Evolutionary conservation across 2,329 filamentous ascomycete species (phyloP).

Genomic region (Paecilomyces niveus): DNA sequence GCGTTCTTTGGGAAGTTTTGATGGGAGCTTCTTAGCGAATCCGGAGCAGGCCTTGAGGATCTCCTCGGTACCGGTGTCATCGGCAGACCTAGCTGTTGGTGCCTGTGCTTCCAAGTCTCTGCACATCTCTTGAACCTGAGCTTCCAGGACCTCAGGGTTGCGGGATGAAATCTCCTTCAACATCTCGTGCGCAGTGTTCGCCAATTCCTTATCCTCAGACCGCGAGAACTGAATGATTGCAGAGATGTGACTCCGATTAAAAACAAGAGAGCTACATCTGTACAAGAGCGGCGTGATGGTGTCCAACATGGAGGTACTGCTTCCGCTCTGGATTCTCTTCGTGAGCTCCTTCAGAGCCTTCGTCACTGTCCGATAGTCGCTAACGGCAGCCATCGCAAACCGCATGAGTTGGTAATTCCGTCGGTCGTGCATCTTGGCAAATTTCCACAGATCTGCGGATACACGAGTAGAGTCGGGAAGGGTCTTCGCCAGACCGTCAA

Average conservation of each 20-base stretch:
- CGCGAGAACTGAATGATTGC: slow-evolving; percentile 83
- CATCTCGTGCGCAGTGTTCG: slow-evolving; percentile 74
- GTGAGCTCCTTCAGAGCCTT: slow-evolving; percentile 86
- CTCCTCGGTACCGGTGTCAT: slow-evolving; percentile 71
- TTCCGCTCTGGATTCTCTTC: slow-evolving; percentile 66
- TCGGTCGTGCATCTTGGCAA: slow-evolving; percentile 84
- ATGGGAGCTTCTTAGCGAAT: slow-evolving; percentile 78
- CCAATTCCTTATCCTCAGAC: slow-evolving; percentile 72
- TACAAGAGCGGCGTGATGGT: slow-evolving; percentile 79
- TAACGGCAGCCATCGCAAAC: slow-evolving; percentile 75
- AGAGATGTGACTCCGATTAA: slow-evolving; percentile 89
- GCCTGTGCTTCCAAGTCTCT: slow-evolving; percentile 75
- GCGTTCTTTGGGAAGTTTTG: slow-evolving; percentile 73
- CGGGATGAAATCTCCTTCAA: slow-evolving; percentile 85
- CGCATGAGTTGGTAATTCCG: slow-evolving; percentile 83
- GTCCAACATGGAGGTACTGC: slow-evolving; percentile 60
- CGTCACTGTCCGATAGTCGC: slow-evolving; percentile 84
- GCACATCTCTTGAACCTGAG: slow-evolving; percentile 85
- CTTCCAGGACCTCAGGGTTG: slow-evolving; percentile 85
- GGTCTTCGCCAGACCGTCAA: slow-evolving; percentile 65
- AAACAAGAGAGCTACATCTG: slow-evolving; percentile 73
- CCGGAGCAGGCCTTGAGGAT: slow-evolving; percentile 90
- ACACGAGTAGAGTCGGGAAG: slow-evolving; percentile 70
- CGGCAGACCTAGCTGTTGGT: slow-evolving; percentile 60
- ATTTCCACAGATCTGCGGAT: slow-evolving; percentile 74